Percentiles rank a stretch among this genome's conserved stretches.
Conservation (phyloP, 495 filamentous ascomycete species). For the Aeminium ludgeri region DNA sequence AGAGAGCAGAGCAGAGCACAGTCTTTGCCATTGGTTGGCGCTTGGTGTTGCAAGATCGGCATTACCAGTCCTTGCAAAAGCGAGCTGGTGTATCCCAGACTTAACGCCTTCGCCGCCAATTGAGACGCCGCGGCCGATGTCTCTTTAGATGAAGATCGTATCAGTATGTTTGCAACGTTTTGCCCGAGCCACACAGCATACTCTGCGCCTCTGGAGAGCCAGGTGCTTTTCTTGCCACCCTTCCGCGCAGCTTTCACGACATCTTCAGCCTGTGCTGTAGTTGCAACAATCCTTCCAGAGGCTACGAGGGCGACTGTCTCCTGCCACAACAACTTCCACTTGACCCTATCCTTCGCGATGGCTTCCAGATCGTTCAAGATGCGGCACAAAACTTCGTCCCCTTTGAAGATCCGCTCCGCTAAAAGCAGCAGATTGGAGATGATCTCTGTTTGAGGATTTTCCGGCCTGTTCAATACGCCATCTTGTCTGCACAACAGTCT, state of each 20-base stretch:
- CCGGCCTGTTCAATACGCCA: too few relatives aligned
- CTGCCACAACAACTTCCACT: conserved; percentile 43
- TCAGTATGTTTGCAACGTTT: conserved; percentile 39
- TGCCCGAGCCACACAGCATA: conserved; percentile 64
- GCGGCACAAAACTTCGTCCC: conserved; percentile 33
- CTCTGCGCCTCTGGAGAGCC: conserved; percentile 47
- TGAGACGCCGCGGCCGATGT: conserved; percentile 32
- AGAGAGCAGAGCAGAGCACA: neutral
- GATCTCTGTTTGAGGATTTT: too few relatives aligned
- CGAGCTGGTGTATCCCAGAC: conserved; percentile 59
- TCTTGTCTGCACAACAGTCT: neutral
- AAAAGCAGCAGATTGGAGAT: conserved; percentile 19
- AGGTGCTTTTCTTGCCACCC: conserved; percentile 21
- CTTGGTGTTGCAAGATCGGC: neutral
- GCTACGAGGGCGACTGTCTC: conserved; percentile 49
- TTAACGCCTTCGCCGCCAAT: conserved; percentile 47
- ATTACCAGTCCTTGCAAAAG: neutral
- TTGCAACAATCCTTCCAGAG: conserved; percentile 52
- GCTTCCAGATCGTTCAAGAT: conserved; percentile 35
- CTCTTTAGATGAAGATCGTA: conserved; percentile 15
- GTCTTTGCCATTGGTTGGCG: neutral
- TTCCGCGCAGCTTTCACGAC: conserved; percentile 26
- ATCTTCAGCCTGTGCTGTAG: conserved; percentile 59
- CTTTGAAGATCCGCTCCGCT: conserved; percentile 38
- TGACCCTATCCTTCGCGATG: conserved; percentile 23